Evolutionary conservation across 306 rosid genomes (phyloP), one percentile per base, ranked within the genome.

Genomic region (Abrus precatorius): DNA sequence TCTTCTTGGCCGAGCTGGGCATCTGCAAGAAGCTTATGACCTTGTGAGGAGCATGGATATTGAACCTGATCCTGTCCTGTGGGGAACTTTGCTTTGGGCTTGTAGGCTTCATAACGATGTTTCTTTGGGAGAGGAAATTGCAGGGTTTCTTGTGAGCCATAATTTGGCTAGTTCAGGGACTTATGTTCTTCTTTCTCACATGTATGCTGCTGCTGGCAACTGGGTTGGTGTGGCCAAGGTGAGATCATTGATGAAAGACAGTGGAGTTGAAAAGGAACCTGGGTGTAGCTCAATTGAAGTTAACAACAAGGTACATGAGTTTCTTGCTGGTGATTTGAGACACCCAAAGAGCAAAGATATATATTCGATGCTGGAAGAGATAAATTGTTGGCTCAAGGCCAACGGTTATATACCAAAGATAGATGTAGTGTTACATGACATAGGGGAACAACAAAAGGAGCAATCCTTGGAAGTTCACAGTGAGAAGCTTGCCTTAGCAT

Each of bases 71-170:
- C 91, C 93, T 14, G 82, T 94, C 55, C 13, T 94, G 20, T 92
- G 94, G 98, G 97, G 97, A 69, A 87, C 97, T 50, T 74, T 94
- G 49, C 96, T 94, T 9, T 93, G 97, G 84, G 92, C 92, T 52
- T 94, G 98, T 79, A 90, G 85, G 77, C 87, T 94, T 48, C 96
- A 94, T 36, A 85, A 87, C 65, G 75, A 88, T 70, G 74, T 88
- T 30, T 53, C 87, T 5, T 74, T 94, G 48, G 97, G 97, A 40
- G 92, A 90, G 80, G 89, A 92, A 69, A 87, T 92, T 61, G 97
- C 96, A 0, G 91, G 87, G 79, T 88, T 83, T 84, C 88, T 94
- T 64, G 67, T 94, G 45, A 78, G 74, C 74, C 80, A 85, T 12
- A 36, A 87, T 44, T 86, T 92, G 41, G 96, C 97, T 28, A 88